These are phyloP conservation scores for Lichtheimia ramosa DNA, from an alignment of 371 early-diverging fungal species.

Conservation along the genomic window DNA sequence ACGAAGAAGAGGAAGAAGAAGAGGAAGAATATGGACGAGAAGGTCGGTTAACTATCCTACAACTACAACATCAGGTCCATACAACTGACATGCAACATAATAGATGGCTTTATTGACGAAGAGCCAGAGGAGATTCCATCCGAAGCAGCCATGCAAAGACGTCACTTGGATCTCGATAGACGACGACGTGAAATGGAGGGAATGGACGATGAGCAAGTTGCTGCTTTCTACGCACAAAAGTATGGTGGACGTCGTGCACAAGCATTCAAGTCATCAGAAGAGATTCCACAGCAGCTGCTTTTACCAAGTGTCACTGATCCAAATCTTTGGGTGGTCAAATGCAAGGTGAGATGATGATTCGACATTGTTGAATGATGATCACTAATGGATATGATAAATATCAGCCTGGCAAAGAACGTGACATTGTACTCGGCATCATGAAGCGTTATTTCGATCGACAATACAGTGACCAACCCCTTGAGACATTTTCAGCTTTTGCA, in stretches of 20 bases:
- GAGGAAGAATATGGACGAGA: slow-evolving; percentile 70
- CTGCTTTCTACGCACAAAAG: slow-evolving; percentile 74
- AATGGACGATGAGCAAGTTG: slow-evolving; percentile 84
- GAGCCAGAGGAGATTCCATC: slow-evolving; percentile 67
- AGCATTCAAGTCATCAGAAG: slow-evolving; percentile 64
- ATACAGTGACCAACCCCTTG: slow-evolving; percentile 58
- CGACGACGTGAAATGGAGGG: slow-evolving; percentile 66
- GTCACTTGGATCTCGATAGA: slow-evolving; percentile 69
- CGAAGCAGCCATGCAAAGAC: slow-evolving; percentile 52
- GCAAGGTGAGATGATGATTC: slow-evolving; percentile 54
- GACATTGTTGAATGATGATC: neutral
- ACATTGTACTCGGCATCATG: slow-evolving; percentile 82
- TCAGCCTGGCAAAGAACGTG: slow-evolving; percentile 87
- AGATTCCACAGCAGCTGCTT: slow-evolving; percentile 78
- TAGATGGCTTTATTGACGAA: slow-evolving; percentile 74
- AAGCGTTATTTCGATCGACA: slow-evolving; percentile 73
- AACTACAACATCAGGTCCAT: neutral
- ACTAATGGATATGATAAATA: neutral
- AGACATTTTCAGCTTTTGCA: slow-evolving; percentile 81
- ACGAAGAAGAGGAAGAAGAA: slow-evolving; percentile 65
- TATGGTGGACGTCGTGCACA: slow-evolving; percentile 69
- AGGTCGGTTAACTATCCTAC: slow-evolving; percentile 26
- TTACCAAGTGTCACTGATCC: slow-evolving; percentile 91
- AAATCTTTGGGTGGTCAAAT: slow-evolving; percentile 92
- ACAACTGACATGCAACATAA: neutral